Percentiles rank a stretch among this genome's conserved stretches.
Evolutionary conservation across 495 filamentous ascomycete species (phyloP).

Genomic region (Copromyces sp.): DNA sequence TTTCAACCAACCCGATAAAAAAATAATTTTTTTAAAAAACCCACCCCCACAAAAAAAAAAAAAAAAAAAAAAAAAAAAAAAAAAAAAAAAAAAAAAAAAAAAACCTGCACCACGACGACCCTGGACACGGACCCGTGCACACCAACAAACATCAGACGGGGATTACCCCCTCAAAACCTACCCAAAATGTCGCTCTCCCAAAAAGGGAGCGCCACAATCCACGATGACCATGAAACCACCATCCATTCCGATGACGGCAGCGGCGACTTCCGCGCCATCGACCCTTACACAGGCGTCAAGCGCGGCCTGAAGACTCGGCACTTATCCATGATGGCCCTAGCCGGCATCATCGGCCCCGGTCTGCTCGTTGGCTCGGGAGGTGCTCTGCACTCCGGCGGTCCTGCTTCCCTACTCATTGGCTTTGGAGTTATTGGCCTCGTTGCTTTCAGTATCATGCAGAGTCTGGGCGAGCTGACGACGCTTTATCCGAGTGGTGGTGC

Average conservation of each 20-base stretch:
- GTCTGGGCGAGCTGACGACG: constrained; percentile 59
- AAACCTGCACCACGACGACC: not conserved
- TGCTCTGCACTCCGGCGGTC: constrained; percentile 50
- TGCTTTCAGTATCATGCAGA: constrained; percentile 54
- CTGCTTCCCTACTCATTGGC: constrained; percentile 52
- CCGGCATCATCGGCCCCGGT: constrained; percentile 47
- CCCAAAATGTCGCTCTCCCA: not conserved
- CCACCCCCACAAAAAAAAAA: too few relatives aligned
- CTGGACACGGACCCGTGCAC: not conserved
- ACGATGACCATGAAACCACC: not conserved
- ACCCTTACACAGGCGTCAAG: constrained; percentile 39
- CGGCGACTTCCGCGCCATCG: constrained; percentile 33
- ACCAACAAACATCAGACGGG: not conserved
- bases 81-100: too few relatives aligned
- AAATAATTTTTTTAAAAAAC: too few relatives aligned
- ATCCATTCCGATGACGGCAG: not conserved
- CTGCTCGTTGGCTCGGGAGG: constrained; percentile 49
- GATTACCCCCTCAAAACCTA: not conserved
- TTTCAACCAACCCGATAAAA: too few relatives aligned
- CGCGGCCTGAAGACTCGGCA: constrained; percentile 57
- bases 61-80: too few relatives aligned
- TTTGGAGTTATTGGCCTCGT: constrained; percentile 57
- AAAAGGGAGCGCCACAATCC: not conserved
- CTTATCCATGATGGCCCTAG: constrained; percentile 61
- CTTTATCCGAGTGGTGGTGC: constrained; percentile 58